Base-by-base conservation (phyloP, 176 grass and related monocot species). In the Ananas comosus region DNA sequence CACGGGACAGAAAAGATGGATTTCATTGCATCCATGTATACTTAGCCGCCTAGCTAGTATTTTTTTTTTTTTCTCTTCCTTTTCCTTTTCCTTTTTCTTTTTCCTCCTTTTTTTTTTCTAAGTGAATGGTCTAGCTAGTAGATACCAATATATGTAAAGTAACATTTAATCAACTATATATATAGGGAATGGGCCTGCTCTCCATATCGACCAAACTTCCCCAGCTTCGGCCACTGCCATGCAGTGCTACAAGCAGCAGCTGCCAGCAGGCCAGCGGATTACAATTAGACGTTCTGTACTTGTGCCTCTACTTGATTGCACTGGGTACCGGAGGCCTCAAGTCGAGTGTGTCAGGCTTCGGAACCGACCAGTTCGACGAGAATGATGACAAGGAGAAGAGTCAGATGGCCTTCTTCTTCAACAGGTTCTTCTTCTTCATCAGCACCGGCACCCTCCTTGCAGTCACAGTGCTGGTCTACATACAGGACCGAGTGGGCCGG, bases 301-400 rank as follows among this genome's bases (percentile, higher is more conserved):
- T 76, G 51, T 90, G 91, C 72, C 81, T 95, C 13, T 95, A 87
- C 72, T 72, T 94, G 22, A 94, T 89, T 67, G 86, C 86, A 23
- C 65, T 94, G 1, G 91, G 91, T 50, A 94, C 91, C 10, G 91
- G 91, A 3, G 91, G 86, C 0, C 86, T 94, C 69, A 94, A 94
- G 75, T 94, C 91, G 10, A 95, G 91, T 65, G 86, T 95, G 2
- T 95, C 91, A 0, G 91, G 91, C 3, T 95, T 95, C 49, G 86
- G 91, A 22, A 95, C 91, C 23, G 86, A 95, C 70, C 91, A 95
- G 76, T 95, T 95, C 71, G 86, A 95, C 65, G 86, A 95, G 19
- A 85, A 85, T 22, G 86, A 95, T 71, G 74, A 65, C 4, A 70
- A 64, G 29, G 91, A 95, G 75, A 85, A 65, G 69, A 76, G 57